phyloP scores from a whole-genome alignment of 2,329 filamentous ascomycete species.

The Ascomycota sp. region DNA sequence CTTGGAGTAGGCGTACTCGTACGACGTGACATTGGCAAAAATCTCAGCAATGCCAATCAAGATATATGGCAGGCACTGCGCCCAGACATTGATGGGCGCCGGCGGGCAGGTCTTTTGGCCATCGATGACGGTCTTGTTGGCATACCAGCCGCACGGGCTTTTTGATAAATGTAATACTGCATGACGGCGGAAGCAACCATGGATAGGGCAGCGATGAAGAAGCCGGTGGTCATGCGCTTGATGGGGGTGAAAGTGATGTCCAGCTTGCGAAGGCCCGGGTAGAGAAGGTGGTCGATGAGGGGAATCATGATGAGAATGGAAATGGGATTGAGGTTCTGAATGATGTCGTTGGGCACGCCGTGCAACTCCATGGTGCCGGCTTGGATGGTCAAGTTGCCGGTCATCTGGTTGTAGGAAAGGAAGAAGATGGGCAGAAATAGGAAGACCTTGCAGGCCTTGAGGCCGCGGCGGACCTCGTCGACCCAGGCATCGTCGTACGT shows the following conservation, averaged over 20 bases:
- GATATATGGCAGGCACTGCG: slow-evolving; percentile 29
- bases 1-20: slow-evolving; percentile 62
- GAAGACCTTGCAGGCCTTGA: slow-evolving; percentile 51
- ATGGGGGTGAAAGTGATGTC: slow-evolving; percentile 52
- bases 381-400: slow-evolving; percentile 40
- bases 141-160: slow-evolving; percentile 37
- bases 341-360: slow-evolving; percentile 58
- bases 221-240: slow-evolving; percentile 54
- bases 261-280: slow-evolving; percentile 43
- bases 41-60: slow-evolving; percentile 31
- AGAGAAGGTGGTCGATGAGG: slow-evolving; percentile 46
- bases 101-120: slow-evolving; percentile 23
- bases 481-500: slow-evolving; percentile 71
- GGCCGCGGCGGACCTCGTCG: slow-evolving; percentile 52
- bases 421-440: slow-evolving; percentile 47
- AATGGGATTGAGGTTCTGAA: slow-evolving; percentile 58
- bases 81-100: slow-evolving; percentile 45
- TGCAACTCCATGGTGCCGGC: slow-evolving; percentile 44
- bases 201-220: slow-evolving; percentile 41
- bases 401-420: slow-evolving; percentile 38
- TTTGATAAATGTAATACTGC: slow-evolving; percentile 43
- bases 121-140: slow-evolving; percentile 14
- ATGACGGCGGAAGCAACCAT: slow-evolving; percentile 37
- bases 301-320: slow-evolving; percentile 58
- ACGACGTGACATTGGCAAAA: slow-evolving; percentile 35